Percentiles rank a stretch among this genome's conserved stretches.
Conservation (phyloP, 2,329 filamentous ascomycete species). For the Pestalotiopsis sp. region DNA sequence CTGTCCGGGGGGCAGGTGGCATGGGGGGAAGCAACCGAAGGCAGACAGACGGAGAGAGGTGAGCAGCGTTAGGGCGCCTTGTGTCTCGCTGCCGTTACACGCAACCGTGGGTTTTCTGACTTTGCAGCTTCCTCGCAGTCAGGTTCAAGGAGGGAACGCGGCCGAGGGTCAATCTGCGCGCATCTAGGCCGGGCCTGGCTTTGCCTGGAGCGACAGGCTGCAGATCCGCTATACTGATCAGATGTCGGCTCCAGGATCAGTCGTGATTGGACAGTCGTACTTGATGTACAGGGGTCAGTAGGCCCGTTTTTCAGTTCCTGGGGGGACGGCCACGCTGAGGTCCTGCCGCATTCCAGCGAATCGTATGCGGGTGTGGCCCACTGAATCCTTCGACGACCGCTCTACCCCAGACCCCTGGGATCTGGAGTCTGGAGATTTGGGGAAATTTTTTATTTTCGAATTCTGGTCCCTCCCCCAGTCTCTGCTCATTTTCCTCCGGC, state of each 20-base stretch:
- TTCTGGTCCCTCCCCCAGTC: background rate
- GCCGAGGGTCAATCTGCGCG: conserved; percentile 6
- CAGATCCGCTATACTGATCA: conserved; percentile 11
- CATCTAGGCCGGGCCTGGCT: conserved; percentile 9
- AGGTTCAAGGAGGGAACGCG: background rate
- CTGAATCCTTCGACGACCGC: conserved; percentile 10
- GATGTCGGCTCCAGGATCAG: background rate
- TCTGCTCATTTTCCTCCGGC: background rate
- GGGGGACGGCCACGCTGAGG: conserved; percentile 1
- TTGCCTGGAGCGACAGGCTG: background rate
- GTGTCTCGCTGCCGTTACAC: conserved; percentile 10
- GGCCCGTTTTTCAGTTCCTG: conserved; percentile 8
- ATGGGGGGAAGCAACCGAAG: background rate
- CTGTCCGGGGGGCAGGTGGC: background rate
- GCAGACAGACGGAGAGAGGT: background rate
- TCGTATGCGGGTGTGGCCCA: conserved; percentile 3
- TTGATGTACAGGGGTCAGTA: background rate
- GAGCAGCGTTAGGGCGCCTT: background rate
- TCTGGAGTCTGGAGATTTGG: conserved; percentile 13
- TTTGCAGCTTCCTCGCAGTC: background rate
- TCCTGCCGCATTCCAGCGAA: conserved; percentile 11
- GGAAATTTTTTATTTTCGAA: background rate
- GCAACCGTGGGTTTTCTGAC: background rate
- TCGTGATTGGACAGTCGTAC: background rate
- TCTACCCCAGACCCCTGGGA: conserved; percentile 11